Evolutionary conservation across 2,329 filamentous ascomycete species (phyloP), one percentile per base, ranked within the genome.

Genomic region (Xylariaceae sp.): DNA sequence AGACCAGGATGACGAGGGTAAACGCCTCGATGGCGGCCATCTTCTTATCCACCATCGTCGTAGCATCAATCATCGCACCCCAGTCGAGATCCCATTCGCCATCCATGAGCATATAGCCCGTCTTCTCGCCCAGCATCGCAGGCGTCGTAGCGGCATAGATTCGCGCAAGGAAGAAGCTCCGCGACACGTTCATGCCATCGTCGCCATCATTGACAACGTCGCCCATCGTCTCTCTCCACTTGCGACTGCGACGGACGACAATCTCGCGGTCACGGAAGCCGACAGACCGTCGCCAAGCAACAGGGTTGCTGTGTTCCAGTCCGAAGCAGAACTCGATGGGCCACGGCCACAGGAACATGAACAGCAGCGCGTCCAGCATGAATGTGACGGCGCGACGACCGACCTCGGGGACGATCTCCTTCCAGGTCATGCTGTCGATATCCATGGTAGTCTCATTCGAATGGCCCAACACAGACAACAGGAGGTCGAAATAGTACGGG

Each of bases 21-120:
- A 96, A 88, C 23, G 86, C 85, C n/a, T 89, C 83, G 11, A 90
- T 71, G 18, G 78, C 72, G 23, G 82, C 68, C 17, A 80, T 78
- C 68, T 85, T 85, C 65, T 79, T 78, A 64, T 90, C 87, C 1
- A 92, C 82, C 65, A 95, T 74, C 39, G 76, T 76, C 51, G 90
- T 88, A 3, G 90, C 90, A 62, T 81, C 76, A 10, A 91, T 77
- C 90, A 97, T 97, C 17, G 82, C 81, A 51, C 80, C 80, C 82
- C 92, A 97, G 72, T 96, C 92, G 61, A 97, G 77, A 73, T 96
- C 89, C 88, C 91, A 97, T 62, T 91, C 83, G 62, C 82, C 83
- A 71, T 92, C 89, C 80, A 96, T 89, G 66, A 94, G 86, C 64
- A 95, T 75, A 71, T 95, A 96, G 17, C 91, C 92, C 35, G 92